A percentile compares a stretch with the other conserved stretches of the same genome.
Evolutionary conservation across 495 filamentous ascomycete species (phyloP).

Genomic region (Talaromyces liani): DNA sequence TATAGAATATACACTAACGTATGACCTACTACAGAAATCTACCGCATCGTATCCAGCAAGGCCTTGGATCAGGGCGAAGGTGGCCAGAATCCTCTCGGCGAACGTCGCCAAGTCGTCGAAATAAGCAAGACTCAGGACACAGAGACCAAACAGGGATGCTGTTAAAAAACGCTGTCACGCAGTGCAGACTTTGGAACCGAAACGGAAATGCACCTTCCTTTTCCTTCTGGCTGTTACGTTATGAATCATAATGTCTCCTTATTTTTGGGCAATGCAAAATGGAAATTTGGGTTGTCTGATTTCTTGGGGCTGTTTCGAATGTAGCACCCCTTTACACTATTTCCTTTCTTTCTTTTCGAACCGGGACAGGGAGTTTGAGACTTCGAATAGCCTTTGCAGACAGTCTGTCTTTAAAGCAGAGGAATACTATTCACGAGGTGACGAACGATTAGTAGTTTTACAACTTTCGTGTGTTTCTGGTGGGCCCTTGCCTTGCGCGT

Average conservation of each 20-base stretch:
- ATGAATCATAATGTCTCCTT: slow-evolving; percentile 2
- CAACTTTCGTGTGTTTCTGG: background rate
- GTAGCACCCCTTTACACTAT: background rate
- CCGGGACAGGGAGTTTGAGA: background rate
- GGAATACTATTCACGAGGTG: background rate
- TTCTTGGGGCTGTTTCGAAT: background rate
- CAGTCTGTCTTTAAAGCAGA: background rate
- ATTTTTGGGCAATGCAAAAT: background rate
- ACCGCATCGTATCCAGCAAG: slow-evolving; percentile 98
- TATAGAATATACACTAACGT: background rate
- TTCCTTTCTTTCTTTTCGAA: background rate
- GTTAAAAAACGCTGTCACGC: slow-evolving; percentile 42
- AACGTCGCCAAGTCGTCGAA: slow-evolving; percentile 66
- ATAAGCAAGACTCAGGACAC: slow-evolving; percentile 74
- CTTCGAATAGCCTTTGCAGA: background rate
- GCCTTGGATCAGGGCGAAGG: slow-evolving; percentile 80
- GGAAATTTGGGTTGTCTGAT: background rate
- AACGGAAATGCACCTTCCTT: background rate
- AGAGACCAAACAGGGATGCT: slow-evolving; percentile 80
- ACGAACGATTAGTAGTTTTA: background rate
- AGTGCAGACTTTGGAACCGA: background rate
- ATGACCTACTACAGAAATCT: slow-evolving; percentile 66
- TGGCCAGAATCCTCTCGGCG: slow-evolving; percentile 62
- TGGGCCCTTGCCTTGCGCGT: background rate
- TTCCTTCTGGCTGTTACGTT: background rate